phyloP scores from a whole-genome alignment of 768 basidiomycete genomes.

The Auriscalpium orientale region DNA sequence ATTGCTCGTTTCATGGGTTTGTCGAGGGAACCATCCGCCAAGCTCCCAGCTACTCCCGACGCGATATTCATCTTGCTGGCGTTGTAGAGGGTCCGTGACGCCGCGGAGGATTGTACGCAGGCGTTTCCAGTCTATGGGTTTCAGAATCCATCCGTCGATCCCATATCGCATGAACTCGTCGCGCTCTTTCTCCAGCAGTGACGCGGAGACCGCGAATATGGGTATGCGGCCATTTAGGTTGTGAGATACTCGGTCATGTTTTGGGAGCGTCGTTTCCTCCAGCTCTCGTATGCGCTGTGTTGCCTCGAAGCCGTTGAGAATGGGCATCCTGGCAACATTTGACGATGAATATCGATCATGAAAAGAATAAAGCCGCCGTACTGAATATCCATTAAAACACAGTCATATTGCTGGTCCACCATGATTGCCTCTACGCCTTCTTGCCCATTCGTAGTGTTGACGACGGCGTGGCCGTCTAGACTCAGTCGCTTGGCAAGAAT shows the following conservation, averaged over 20 bases:
- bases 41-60: constrained; percentile 50
- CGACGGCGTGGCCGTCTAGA: constrained; percentile 57
- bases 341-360: neutral
- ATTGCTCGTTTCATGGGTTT: neutral
- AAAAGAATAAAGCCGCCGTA: constrained; percentile 25
- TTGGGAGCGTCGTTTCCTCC: constrained; percentile 31
- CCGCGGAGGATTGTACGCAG: constrained; percentile 52
- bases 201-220: constrained; percentile 78
- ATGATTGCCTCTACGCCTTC: constrained; percentile 58
- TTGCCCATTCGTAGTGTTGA: constrained; percentile 66
- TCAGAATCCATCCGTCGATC: constrained; percentile 79
- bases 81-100: constrained; percentile 43
- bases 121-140: constrained; percentile 74
- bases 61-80: constrained; percentile 44
- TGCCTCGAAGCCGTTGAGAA: constrained; percentile 67
- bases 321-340: constrained; percentile 54
- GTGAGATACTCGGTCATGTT: constrained; percentile 32
- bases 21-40: constrained; percentile 48
- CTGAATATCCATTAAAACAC: constrained; percentile 81
- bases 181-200: constrained; percentile 51
- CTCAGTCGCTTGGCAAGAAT: constrained; percentile 63
- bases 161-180: constrained; percentile 44
- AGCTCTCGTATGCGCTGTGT: constrained; percentile 57
- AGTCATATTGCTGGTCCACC: constrained; percentile 56
- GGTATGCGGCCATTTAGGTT: constrained; percentile 59